Evolutionary conservation across 441 rosid genomes (phyloP).

Genomic region (Erodium moschatum): DNA sequence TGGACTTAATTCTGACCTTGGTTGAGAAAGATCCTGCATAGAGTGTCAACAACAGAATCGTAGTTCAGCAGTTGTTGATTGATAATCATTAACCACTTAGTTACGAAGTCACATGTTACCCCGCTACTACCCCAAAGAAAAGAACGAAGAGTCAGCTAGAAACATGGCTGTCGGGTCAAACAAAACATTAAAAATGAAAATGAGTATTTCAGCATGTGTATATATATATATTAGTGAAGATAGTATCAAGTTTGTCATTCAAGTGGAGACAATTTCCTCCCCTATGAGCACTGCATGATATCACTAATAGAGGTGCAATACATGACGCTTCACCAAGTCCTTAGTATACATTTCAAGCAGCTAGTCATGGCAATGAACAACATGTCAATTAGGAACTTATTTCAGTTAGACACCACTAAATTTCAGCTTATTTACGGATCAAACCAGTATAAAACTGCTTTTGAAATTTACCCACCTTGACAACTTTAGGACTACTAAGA

Average conservation of each 20-base stretch:
- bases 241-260: not conserved
- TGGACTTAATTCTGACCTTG: constrained; percentile 59
- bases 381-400: not conserved
- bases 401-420: not conserved
- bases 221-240: not conserved
- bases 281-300: not conserved
- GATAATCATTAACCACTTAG: not conserved
- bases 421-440: not conserved
- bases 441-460: not conserved
- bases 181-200: not conserved
- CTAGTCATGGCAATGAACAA: not conserved
- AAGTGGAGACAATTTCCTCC: not conserved
- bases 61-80: constrained; percentile 4
- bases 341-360: not conserved
- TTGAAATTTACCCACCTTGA: constrained; percentile 1
- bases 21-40: constrained; percentile 70
- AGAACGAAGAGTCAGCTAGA: too few relatives aligned
- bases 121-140: too few relatives aligned
- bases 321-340: not conserved
- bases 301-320: not conserved
- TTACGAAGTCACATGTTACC: not conserved
- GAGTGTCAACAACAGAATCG: constrained; percentile 19
- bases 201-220: not conserved
- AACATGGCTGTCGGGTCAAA: not conserved
- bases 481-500: constrained; percentile 2